phyloP scores from a whole-genome alignment of 1,284 basidiomycete species.

The Tylopilus orsonianus region DNA sequence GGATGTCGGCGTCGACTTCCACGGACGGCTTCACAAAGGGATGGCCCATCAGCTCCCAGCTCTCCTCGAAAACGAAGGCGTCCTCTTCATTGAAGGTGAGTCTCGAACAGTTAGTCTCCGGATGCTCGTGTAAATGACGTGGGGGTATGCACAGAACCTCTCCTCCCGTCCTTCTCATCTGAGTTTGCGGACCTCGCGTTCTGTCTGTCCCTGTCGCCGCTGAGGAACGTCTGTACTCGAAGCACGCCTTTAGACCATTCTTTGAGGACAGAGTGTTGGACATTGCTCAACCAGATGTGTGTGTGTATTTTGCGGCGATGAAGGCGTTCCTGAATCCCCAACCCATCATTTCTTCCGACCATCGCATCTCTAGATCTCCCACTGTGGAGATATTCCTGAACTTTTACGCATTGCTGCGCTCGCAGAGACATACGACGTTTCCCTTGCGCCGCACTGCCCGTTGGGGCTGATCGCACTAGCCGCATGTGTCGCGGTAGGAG shows the following conservation, averaged over 20 bases:
- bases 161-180: constrained; percentile 66
- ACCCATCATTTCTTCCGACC: background rate
- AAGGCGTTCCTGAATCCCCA: background rate
- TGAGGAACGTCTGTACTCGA: constrained; percentile 70
- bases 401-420: constrained; percentile 66
- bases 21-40: constrained; percentile 67
- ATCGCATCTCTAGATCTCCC: constrained; percentile 44
- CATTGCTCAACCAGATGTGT: constrained; percentile 74
- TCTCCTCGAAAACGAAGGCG: constrained; percentile 62
- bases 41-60: constrained; percentile 79
- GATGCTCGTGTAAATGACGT: background rate
- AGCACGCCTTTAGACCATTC: constrained; percentile 71
- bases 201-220: constrained; percentile 69
- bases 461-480: constrained; percentile 74
- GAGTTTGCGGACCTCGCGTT: constrained; percentile 65
- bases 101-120: background rate
- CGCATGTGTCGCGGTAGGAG: constrained; percentile 62
- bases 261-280: constrained; percentile 69
- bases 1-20: constrained; percentile 67
- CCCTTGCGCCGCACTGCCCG: constrained; percentile 62
- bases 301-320: constrained; percentile 9
- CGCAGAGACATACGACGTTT: constrained; percentile 69
- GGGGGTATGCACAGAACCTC: constrained; percentile 48
- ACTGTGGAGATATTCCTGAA: constrained; percentile 76
- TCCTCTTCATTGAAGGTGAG: constrained; percentile 71